Base-by-base conservation (phyloP, 73 alveolate genomes). In the Breviolum minutum region DNA sequence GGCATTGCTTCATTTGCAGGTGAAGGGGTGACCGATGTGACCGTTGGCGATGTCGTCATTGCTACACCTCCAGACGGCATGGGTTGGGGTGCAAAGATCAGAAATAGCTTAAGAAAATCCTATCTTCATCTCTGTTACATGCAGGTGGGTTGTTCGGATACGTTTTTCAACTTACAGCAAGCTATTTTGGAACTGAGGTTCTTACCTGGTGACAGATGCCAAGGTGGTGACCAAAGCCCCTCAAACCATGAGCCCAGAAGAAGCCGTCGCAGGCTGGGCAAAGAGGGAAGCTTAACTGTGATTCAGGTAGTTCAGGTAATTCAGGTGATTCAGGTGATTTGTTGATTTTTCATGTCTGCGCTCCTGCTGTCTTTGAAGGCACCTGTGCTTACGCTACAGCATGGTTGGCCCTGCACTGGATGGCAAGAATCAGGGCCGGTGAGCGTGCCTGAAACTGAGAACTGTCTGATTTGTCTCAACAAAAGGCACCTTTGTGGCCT, bases 311-410 rank as follows among this genome's bases (percentile, higher is more conserved):
- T 30, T 29, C 63, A 29, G 10, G 62, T 9, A n/a, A 76, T 27
- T 8, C 74, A 66, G 11, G 74, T 66, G 11, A 17, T 17, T 66
- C 74, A 66, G 74, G 17, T 66, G 74, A 66, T 66, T 13, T 66
- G 54, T 40, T 40, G 74, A 66, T 22, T 68, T 68, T 14, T 22
- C n/a, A 68, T 22, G 17, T 22, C 24, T 4, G 77, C 8, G 77
- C 24, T 22, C 54, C 54, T 40, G 54, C 54, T 40, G 54, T 77
- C 63, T 19, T 32, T 8, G 94, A 24, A 92, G 99, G 99, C 54
- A 94, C 99, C 7, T 77, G 94, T 62, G 99, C 87, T 24, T 94
- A 94, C 66, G 99, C 99, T n/a, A 94, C 99, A 29, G 99, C 99
- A 63, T 94, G 99, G 99, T 48, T 77, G 61, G 99, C 94, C 16